phyloP scores from a whole-genome alignment of 2,329 filamentous ascomycete species.

The Epicoccum nigrum region DNA sequence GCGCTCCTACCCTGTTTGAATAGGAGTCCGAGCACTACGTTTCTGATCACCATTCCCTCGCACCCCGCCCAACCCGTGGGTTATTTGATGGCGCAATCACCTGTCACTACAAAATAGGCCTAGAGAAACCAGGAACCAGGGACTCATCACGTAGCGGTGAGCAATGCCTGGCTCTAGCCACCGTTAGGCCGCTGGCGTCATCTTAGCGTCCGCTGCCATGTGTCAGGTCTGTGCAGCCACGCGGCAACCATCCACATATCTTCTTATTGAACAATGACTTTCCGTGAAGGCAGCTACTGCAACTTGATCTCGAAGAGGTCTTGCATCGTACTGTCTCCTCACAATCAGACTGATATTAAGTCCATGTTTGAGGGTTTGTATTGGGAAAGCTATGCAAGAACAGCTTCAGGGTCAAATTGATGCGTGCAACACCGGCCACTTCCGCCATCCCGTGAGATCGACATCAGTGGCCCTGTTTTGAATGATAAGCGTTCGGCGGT shows the following conservation, averaged over 20 bases:
- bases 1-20: background rate
- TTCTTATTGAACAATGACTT: background rate
- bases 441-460: background rate
- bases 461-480: background rate
- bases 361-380: background rate
- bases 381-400: background rate
- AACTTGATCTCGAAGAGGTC: no score
- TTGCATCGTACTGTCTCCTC: no score
- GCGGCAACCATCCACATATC: background rate
- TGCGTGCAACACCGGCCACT: background rate
- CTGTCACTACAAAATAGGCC: slow-evolving; percentile 1
- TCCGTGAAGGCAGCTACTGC: no score
- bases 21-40: background rate
- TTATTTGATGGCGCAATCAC: background rate
- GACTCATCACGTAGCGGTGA: background rate
- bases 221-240: slow-evolving; percentile 2
- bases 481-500: background rate
- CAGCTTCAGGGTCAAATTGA: background rate
- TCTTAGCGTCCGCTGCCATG: slow-evolving; percentile 1
- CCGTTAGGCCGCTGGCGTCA: slow-evolving; percentile 1
- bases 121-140: background rate
- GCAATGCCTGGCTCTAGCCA: background rate
- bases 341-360: no score
- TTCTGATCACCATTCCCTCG: background rate
- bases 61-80: background rate